Evolutionary conservation across 306 rosid genomes (phyloP).

Genomic region (Fragaria vesca): DNA sequence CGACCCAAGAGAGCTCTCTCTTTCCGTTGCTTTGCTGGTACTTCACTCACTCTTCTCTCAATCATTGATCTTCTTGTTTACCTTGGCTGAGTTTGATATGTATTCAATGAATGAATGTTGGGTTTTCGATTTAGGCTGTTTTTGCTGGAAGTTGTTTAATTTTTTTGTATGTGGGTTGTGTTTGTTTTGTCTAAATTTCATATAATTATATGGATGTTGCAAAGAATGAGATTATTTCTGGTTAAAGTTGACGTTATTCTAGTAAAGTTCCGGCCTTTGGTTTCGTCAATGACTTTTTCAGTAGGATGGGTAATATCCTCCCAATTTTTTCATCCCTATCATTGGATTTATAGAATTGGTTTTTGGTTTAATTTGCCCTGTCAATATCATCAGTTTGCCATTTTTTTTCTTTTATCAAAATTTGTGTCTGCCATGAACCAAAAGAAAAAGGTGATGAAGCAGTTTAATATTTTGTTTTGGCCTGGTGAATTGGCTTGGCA

Average conservation of each 20-base stretch:
- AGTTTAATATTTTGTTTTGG: no score
- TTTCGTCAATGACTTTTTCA: background rate
- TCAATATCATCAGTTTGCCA: no score
- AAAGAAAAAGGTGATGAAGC: no score
- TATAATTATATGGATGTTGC: background rate
- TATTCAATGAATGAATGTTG: background rate
- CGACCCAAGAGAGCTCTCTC: constrained; percentile 18
- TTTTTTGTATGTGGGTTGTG: background rate
- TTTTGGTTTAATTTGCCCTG: no score
- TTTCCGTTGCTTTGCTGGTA: constrained; percentile 76
- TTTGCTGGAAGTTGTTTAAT: background rate
- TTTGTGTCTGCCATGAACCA: no score
- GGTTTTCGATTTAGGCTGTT: background rate
- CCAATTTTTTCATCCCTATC: no score
- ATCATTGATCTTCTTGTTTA: background rate
- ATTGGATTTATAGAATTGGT: no score
- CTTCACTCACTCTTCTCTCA: background rate
- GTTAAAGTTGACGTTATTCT: background rate
- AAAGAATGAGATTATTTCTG: background rate
- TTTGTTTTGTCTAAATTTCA: background rate
- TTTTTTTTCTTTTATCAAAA: no score
- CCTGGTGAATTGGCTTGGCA: no score
- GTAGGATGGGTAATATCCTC: no score
- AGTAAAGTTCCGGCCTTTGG: background rate
- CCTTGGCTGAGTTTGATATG: background rate